Percentiles rank a stretch among this genome's conserved stretches.
Conservation (phyloP, 2,329 filamentous ascomycete species). For the Colletotrichum phormii region DNA sequence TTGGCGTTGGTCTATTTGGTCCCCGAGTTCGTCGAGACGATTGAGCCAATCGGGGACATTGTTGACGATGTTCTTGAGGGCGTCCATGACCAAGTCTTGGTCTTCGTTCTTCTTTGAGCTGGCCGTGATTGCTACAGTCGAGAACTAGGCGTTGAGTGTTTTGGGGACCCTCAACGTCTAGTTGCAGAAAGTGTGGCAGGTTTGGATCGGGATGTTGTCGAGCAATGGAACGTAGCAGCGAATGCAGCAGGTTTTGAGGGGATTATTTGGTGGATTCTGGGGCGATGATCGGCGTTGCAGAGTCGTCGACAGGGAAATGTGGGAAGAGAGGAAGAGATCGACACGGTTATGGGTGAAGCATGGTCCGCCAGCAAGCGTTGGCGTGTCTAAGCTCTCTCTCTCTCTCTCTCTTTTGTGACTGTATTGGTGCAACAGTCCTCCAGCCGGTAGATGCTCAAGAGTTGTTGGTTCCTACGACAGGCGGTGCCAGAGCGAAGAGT, state of each 20-base stretch:
- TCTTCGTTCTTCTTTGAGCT: slow-evolving; percentile 42
- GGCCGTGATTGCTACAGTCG: slow-evolving; percentile 43
- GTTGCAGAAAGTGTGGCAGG: background rate
- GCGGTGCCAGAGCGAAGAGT: background rate
- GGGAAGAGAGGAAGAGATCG: slow-evolving; percentile 29
- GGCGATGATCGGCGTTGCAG: slow-evolving; percentile 29
- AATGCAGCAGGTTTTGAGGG: slow-evolving; percentile 18
- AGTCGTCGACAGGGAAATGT: slow-evolving; percentile 45
- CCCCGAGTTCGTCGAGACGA: slow-evolving; percentile 69
- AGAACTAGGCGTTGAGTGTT: slow-evolving; percentile 42
- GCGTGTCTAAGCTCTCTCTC: background rate
- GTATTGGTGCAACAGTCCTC: background rate
- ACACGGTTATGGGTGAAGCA: slow-evolving; percentile 32
- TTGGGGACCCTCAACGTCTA: slow-evolving; percentile 44
- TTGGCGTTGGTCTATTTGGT: slow-evolving; percentile 72
- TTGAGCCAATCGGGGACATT: slow-evolving; percentile 71
- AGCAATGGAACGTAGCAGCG: background rate
- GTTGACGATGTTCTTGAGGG: slow-evolving; percentile 63
- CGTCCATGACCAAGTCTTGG: slow-evolving; percentile 62
- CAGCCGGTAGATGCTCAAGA: background rate
- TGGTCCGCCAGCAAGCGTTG: slow-evolving; percentile 30
- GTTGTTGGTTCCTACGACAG: background rate
- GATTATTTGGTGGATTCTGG: slow-evolving; percentile 19
- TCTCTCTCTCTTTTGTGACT: background rate
- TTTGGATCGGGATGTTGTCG: background rate